These are phyloP conservation scores for Phaffia rhodozyma DNA, from an alignment of 1,284 basidiomycete genomes.

Conservation along the genomic window DNA sequence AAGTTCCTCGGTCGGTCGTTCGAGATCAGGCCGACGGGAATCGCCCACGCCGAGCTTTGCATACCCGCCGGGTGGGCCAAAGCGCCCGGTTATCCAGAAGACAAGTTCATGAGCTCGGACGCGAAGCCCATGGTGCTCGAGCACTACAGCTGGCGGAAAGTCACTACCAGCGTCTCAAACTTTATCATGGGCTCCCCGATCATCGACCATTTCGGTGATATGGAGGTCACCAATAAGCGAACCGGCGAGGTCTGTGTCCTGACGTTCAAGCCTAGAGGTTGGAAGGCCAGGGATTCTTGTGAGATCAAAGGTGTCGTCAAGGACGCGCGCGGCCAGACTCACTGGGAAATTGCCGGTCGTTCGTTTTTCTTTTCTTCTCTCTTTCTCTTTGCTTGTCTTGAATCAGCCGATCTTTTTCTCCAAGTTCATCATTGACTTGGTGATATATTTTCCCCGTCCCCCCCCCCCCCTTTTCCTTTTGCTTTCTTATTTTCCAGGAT, in stretches of 20 bases:
- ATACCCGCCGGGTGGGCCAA: constrained; percentile 52
- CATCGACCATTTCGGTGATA: constrained; percentile 67
- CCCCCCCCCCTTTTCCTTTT: constrained; percentile 2
- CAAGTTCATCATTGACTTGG: too few species aligned
- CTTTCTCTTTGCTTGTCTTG: too few species aligned
- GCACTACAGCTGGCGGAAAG: constrained; percentile 72
- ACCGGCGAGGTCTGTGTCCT: constrained; percentile 81
- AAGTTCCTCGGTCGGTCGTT: constrained; percentile 94
- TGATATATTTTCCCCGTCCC: too few species aligned
- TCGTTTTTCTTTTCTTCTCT: constrained; percentile 18
- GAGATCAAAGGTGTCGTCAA: constrained; percentile 82
- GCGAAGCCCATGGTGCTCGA: constrained; percentile 28
- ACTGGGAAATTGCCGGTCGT: constrained; percentile 81
- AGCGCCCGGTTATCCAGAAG: constrained; percentile 31
- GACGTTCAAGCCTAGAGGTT: constrained; percentile 91
- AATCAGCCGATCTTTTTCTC: background rate
- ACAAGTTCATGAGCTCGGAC: constrained; percentile 27
- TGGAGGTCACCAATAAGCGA: constrained; percentile 75
- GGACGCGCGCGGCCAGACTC: constrained; percentile 52
- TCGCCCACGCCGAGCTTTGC: constrained; percentile 78
- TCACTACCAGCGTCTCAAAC: constrained; percentile 82
- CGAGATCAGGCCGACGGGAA: constrained; percentile 88
- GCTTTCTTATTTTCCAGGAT: constrained; percentile 38
- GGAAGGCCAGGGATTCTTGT: constrained; percentile 81
- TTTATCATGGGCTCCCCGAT: constrained; percentile 88